Evolutionary conservation across 345 rosid genomes (phyloP), one percentile per base, ranked within the genome.

Genomic region (Euphorbia lathyris): DNA sequence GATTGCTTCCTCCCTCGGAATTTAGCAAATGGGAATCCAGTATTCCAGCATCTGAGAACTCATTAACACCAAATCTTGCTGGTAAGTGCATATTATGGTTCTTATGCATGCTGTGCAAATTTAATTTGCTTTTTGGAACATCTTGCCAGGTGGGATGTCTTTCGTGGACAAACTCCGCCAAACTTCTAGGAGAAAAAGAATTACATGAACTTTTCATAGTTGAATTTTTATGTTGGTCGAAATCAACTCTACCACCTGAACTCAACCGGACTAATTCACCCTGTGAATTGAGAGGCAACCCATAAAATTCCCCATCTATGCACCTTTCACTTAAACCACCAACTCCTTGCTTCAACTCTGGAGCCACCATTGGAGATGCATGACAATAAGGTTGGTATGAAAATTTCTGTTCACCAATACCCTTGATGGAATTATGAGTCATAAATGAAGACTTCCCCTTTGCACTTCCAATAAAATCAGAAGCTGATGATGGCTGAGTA

Each of bases 231-330:
- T 60, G 66, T 69, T 38, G 81, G 48, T 78, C 72, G 30, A 67
- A 70, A 72, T 77, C 57, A 72, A 53, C 66, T 61, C 63, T 67
- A 17, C 73, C 73, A 38, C 68, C 67, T 71, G 86, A 71, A 51
- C 74, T 77, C 71, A 58, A 69, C 52, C 77, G 84, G 27, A 82
- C 81, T 30, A 88, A 84, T 64, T 78, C 86, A 73, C 91, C 93
- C 43, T 79, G 85, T 58, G 88, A 77, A 80, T 86, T 81, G n/a
- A 88, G 88, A 66, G 91, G 91, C 75, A 82, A 68, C 13, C 85
- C 83, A 34, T 58, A 58, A 74, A 76, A 67, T 26, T 67, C 72
- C 52, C 74, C 85, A 59, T 76, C 71, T 19, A 61, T 61, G 64
- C 74, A 38, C 72, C 61, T 81, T 56, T 80, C 78, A 67, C 73